A percentile compares a stretch with the other conserved stretches of the same genome.
phyloP scores from a whole-genome alignment of 495 filamentous ascomycete genomes.

The Cryomyces minteri region DNA sequence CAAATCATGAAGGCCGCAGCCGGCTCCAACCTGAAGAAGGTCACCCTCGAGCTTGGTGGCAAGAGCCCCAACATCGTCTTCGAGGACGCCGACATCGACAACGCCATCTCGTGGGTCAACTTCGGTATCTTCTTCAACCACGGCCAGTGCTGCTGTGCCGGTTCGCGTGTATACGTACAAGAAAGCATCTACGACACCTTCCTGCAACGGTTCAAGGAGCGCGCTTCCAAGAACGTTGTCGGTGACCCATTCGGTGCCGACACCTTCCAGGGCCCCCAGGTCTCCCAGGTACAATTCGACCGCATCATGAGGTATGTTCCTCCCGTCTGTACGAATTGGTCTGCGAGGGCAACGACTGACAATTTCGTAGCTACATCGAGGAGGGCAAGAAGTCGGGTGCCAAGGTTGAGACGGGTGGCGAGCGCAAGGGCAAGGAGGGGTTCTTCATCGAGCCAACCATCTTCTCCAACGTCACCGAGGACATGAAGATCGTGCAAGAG shows the following conservation, averaged over 20 bases:
- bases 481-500: slow-evolving; percentile 99
- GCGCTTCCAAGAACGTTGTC: slow-evolving; percentile 64
- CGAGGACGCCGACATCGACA: slow-evolving; percentile 86
- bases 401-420: slow-evolving; percentile 68
- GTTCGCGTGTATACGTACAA: slow-evolving; percentile 90
- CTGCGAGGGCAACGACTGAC: slow-evolving; percentile 1
- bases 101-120: slow-evolving; percentile 96
- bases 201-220: slow-evolving; percentile 69
- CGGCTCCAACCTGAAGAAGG: slow-evolving; percentile 93
- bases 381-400: slow-evolving; percentile 76
- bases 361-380: slow-evolving; percentile 53
- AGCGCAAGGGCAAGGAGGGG: slow-evolving; percentile 73
- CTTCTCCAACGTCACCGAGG: slow-evolving; percentile 69
- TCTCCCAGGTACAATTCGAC: slow-evolving; percentile 88
- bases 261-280: slow-evolving; percentile 96
- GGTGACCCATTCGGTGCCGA: slow-evolving; percentile 76
- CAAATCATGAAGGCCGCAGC: slow-evolving; percentile 93
- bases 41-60: slow-evolving; percentile 94
- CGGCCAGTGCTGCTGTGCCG: slow-evolving; percentile 96
- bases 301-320: slow-evolving; percentile 64
- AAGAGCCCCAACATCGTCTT: slow-evolving; percentile 99
- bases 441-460: slow-evolving; percentile 98
- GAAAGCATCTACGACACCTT: slow-evolving; percentile 95
- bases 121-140: slow-evolving; percentile 99
- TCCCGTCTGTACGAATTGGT: neutral